phyloP scores from a whole-genome alignment of 306 rosid species.

The Prunus campanulata region DNA sequence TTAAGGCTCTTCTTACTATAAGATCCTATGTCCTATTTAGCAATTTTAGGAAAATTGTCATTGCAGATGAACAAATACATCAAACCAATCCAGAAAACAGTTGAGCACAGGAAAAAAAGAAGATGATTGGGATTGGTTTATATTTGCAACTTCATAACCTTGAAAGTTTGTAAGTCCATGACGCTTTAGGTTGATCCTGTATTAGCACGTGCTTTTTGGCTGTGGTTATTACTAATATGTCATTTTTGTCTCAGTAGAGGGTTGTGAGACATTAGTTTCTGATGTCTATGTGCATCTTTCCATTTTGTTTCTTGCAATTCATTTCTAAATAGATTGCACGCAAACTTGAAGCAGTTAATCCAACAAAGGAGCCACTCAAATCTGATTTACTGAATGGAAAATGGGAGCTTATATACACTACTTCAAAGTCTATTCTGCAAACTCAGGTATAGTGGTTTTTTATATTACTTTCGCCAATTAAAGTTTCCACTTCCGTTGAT shows the following conservation, averaged over 20 bases:
- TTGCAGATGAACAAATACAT: neutral
- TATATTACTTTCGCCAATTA: neutral
- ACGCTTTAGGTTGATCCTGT: neutral
- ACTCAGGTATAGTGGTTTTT: slow-evolving; percentile 37
- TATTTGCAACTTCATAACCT: neutral
- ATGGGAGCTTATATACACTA: slow-evolving; percentile 97
- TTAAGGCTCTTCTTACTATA: no score
- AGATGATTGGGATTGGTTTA: neutral
- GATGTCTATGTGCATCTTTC: slow-evolving; percentile 19
- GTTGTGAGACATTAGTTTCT: neutral
- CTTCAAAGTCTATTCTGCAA: slow-evolving; percentile 76
- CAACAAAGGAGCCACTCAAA: slow-evolving; percentile 71
- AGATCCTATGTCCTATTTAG: neutral
- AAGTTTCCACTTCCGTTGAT: neutral
- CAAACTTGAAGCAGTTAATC: slow-evolving; percentile 83
- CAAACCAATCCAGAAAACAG: neutral
- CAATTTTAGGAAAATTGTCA: neutral
- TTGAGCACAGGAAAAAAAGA: neutral
- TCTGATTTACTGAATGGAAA: slow-evolving; percentile 74
- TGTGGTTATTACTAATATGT: neutral
- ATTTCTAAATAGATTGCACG: slow-evolving; percentile 73
- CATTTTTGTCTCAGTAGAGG: neutral
- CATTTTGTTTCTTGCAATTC: slow-evolving; percentile 35
- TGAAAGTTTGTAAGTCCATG: neutral
- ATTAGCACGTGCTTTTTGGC: neutral